Percentiles rank a stretch among this genome's conserved stretches.
Conservation (phyloP, 2,329 filamentous ascomycete species). For the Fusarium pseudonygamai region DNA sequence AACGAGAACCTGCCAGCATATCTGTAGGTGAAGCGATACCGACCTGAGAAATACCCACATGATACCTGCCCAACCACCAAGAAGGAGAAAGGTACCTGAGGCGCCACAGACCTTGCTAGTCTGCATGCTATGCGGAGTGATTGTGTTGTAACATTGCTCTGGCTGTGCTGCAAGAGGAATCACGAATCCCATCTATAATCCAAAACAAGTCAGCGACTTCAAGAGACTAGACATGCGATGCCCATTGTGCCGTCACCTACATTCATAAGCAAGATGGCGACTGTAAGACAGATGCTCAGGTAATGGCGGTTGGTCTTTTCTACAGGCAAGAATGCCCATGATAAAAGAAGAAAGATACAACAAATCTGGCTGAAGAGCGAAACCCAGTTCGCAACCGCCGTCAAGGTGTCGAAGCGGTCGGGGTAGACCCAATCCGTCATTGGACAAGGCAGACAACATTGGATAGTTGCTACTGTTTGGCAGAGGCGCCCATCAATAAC, state of each 20-base stretch:
- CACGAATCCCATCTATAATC: constrained; percentile 81
- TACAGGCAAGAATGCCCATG: constrained; percentile 81
- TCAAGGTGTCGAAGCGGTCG: constrained; percentile 67
- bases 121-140: constrained; percentile 94
- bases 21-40: constrained; percentile 92
- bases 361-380: constrained; percentile 78
- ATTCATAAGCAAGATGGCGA: constrained; percentile 80
- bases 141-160: constrained; percentile 84
- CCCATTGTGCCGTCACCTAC: constrained; percentile 60
- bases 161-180: constrained; percentile 83
- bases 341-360: constrained; percentile 79
- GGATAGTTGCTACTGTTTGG: constrained; percentile 58
- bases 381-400: constrained; percentile 80
- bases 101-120: constrained; percentile 84
- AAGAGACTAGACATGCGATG: neutral
- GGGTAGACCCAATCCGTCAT: constrained; percentile 79
- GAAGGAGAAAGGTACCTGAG: constrained; percentile 85
- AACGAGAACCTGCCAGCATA: constrained; percentile 95
- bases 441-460: constrained; percentile 92
- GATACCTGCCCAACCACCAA: constrained; percentile 84
- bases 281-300: constrained; percentile 84
- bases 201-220: constrained; percentile 29
- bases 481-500: constrained; percentile 67
- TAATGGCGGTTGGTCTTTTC: constrained; percentile 95
- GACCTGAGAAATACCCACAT: constrained; percentile 94